These are phyloP conservation scores for Pseudogymnoascus sp. DNA, from an alignment of 2,329 filamentous ascomycete genomes.

Conservation along the genomic window DNA sequence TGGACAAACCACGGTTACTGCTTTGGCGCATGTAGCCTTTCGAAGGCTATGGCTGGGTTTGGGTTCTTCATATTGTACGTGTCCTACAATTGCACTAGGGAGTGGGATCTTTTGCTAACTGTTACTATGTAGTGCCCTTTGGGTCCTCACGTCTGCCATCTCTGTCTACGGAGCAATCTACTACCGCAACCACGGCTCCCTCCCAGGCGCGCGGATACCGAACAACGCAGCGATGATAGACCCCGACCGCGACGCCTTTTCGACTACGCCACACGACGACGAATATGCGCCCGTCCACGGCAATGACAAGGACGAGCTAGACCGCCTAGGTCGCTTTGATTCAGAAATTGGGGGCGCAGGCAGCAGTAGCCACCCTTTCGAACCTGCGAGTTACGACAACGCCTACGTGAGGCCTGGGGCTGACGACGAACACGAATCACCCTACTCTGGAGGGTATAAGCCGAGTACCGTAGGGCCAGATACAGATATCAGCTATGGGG, in stretches of 20 bases:
- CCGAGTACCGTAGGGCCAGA: not conserved
- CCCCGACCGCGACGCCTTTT: conserved; percentile 64
- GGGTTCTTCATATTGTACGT: conserved; percentile 57
- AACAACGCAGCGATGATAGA: conserved; percentile 45
- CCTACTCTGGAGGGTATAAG: not conserved
- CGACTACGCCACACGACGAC: conserved; percentile 59
- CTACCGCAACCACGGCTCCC: conserved; percentile 53
- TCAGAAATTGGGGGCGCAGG: not conserved
- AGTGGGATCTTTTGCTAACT: not conserved
- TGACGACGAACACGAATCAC: not conserved
- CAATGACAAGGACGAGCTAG: conserved; percentile 39
- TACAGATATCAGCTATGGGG: not conserved
- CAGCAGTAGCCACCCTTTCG: not conserved
- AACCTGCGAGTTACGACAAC: not conserved
- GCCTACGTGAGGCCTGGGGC: not conserved
- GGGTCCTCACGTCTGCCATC: conserved; percentile 45
- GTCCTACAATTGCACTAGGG: not conserved
- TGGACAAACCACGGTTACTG: conserved; percentile 53
- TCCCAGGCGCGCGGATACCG: conserved; percentile 46
- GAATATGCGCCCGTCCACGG: conserved; percentile 57
- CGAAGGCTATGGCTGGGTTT: conserved; percentile 56
- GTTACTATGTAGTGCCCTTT: conserved; percentile 43
- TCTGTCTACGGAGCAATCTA: conserved; percentile 55
- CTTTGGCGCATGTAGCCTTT: conserved; percentile 49
- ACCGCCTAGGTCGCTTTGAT: conserved; percentile 7